Evolutionary conservation across 2,329 filamentous ascomycete species (phyloP).

Genomic region (Paradendryphiella salina): DNA sequence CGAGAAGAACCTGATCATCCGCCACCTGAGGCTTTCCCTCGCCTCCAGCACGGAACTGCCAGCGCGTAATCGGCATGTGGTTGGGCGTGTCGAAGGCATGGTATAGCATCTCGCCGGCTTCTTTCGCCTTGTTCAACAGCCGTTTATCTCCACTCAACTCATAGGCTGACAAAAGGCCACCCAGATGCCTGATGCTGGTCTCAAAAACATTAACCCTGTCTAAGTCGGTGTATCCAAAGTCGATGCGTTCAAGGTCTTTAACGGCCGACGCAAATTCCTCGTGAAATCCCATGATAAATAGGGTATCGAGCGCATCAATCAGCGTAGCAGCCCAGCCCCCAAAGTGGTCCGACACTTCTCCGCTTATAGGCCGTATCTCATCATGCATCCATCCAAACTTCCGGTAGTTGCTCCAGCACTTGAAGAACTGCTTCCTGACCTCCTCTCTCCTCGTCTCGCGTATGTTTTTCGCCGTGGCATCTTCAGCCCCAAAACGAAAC

Average conservation of each 20-base stretch:
- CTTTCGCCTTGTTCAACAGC: conserved; percentile 75
- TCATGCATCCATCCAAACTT: conserved; percentile 55
- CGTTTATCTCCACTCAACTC: conserved; percentile 78
- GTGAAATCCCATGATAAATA: conserved; percentile 54
- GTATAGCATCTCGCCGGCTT: conserved; percentile 79
- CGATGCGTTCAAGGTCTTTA: conserved; percentile 48
- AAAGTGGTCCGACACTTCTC: conserved; percentile 48
- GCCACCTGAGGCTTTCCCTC: conserved; percentile 47
- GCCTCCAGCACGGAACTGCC: conserved; percentile 48
- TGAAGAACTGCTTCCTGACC: conserved; percentile 50
- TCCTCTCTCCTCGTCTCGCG: conserved; percentile 41
- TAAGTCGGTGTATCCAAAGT: conserved; percentile 48
- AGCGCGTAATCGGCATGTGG: conserved; percentile 71
- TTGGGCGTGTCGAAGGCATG: conserved; percentile 90
- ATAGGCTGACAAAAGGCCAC: conserved; percentile 81
- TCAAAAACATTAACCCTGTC: conserved; percentile 55
- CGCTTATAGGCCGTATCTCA: conserved; percentile 52
- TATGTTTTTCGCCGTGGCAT: conserved; percentile 38
- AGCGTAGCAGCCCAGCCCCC: conserved; percentile 55
- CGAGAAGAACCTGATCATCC: conserved; percentile 49
- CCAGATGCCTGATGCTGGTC: conserved; percentile 75
- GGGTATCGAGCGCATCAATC: conserved; percentile 52
- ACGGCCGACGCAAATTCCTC: conserved; percentile 54
- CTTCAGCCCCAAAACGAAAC: conserved; percentile 46
- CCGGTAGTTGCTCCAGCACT: conserved; percentile 52